Percentiles rank a stretch among this genome's conserved stretches.
Evolutionary conservation across 2,329 filamentous ascomycete species (phyloP).

Genomic region (Hypoxylon sp.): DNA sequence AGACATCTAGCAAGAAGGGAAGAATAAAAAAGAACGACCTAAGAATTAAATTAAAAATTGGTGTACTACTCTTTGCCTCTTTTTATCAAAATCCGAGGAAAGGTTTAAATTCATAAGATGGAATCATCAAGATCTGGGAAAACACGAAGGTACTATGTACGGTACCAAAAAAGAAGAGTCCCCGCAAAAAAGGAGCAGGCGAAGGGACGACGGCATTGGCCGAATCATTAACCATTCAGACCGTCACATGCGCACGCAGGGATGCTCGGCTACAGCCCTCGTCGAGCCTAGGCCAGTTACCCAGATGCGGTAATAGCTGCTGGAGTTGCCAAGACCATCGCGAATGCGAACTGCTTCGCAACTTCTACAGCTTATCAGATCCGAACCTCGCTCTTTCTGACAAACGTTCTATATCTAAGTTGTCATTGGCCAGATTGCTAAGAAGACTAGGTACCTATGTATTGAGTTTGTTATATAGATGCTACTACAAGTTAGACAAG

Average conservation of each 20-base stretch:
- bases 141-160: conserved; percentile 24
- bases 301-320: conserved; percentile 27
- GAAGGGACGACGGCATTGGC: background rate
- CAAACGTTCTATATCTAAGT: conserved; percentile 14
- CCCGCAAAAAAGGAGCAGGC: conserved; percentile 26
- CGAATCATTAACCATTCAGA: background rate
- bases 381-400: conserved; percentile 15
- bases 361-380: conserved; percentile 26
- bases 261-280: conserved; percentile 32
- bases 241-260: conserved; percentile 32
- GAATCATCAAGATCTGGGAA: conserved; percentile 13
- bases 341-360: conserved; percentile 27
- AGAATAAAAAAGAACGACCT: background rate
- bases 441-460: background rate
- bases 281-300: conserved; percentile 26
- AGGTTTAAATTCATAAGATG: background rate
- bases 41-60: background rate
- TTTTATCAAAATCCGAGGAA: conserved; percentile 23
- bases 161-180: conserved; percentile 7
- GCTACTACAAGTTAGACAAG: too few relatives aligned
- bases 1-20: conserved; percentile 12
- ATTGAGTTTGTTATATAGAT: too few relatives aligned
- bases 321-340: conserved; percentile 11
- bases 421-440: background rate
- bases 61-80: conserved; percentile 2